Evolutionary conservation across 805 yeast genomes (phyloP).

Genomic region (Yamadazyma nakazawae): DNA sequence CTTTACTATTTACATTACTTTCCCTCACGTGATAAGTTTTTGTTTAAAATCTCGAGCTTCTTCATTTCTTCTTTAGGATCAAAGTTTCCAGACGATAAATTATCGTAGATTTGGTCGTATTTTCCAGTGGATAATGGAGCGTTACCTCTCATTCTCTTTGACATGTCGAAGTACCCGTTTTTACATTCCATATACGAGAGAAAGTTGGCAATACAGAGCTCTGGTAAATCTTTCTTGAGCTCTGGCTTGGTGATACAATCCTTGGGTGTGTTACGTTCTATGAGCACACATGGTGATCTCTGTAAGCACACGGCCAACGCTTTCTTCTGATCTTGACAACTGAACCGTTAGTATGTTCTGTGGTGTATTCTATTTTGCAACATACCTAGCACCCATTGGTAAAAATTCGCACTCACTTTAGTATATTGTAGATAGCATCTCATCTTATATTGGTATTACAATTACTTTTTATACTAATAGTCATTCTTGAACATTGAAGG

Average conservation of each 20-base stretch:
- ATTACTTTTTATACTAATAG: not conserved
- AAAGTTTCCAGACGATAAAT: conserved; percentile 75
- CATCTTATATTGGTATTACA: not conserved
- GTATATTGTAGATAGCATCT: not conserved
- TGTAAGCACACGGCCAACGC: conserved; percentile 96
- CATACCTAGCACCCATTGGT: conserved; percentile 19
- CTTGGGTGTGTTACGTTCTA: conserved; percentile 85
- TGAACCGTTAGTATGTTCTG: conserved; percentile 21
- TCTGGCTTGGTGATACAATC: conserved; percentile 82
- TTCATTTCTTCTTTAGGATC: conserved; percentile 77
- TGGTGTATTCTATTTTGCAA: not conserved
- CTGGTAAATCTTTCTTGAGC: conserved; percentile 74
- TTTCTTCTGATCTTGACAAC: conserved; percentile 90
- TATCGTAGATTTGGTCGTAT: conserved; percentile 82
- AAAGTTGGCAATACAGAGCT: conserved; percentile 80
- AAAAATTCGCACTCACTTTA: not conserved
- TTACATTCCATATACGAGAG: conserved; percentile 86
- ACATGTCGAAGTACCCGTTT: conserved; percentile 86
- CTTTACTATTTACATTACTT: conserved; percentile 18
- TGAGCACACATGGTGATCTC: conserved; percentile 92
- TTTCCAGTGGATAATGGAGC: conserved; percentile 92
- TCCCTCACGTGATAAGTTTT: conserved; percentile 32
- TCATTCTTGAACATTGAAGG: conserved; percentile 9
- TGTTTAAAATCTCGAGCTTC: conserved; percentile 62
- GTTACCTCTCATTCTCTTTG: conserved; percentile 88